A percentile compares a stretch with the other conserved stretches of the same genome.
Evolutionary conservation across 2,329 filamentous ascomycete genomes (phyloP).

Genomic region (Aspergillus chevalieri): DNA sequence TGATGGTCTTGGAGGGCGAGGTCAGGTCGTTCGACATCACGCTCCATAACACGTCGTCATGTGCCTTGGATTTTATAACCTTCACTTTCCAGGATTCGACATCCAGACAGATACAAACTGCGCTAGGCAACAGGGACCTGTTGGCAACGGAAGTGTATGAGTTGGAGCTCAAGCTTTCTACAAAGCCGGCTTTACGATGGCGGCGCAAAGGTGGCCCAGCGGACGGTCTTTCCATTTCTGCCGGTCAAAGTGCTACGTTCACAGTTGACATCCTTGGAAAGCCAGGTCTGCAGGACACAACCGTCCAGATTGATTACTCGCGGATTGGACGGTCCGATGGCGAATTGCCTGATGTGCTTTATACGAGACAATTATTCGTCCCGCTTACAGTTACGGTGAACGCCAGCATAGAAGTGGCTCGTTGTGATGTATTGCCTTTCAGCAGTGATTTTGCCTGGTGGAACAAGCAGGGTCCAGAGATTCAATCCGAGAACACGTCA

Average conservation of each 20-base stretch:
- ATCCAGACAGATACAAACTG: conserved; percentile 67
- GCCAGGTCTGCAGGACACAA: conserved; percentile 71
- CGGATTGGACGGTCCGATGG: conserved; percentile 65
- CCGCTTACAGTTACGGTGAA: conserved; percentile 87
- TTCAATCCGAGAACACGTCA: conserved; percentile 3
- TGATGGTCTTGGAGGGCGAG: conserved; percentile 93
- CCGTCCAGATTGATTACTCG: conserved; percentile 81
- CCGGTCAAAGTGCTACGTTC: conserved; percentile 64
- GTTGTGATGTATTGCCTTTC: conserved; percentile 73
- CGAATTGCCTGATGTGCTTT: conserved; percentile 66
- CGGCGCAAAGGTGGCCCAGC: conserved; percentile 46
- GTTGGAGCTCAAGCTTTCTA: conserved; percentile 71
- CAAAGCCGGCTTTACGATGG: conserved; percentile 59
- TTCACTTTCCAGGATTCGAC: conserved; percentile 90
- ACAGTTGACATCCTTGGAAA: conserved; percentile 82
- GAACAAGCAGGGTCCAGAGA: conserved; percentile 22
- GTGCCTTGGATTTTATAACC: conserved; percentile 73
- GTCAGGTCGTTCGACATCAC: conserved; percentile 69
- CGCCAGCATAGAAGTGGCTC: conserved; percentile 73
- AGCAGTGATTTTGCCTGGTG: conserved; percentile 63
- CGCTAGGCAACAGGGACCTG: conserved; percentile 69
- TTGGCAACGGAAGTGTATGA: conserved; percentile 77
- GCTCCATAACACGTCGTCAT: conserved; percentile 69
- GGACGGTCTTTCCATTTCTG: conserved; percentile 55
- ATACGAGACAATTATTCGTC: conserved; percentile 74